A percentile compares a stretch with the other conserved stretches of the same genome.
Conservation (phyloP, 2,329 filamentous ascomycete genomes). For the Claviceps sp. region DNA sequence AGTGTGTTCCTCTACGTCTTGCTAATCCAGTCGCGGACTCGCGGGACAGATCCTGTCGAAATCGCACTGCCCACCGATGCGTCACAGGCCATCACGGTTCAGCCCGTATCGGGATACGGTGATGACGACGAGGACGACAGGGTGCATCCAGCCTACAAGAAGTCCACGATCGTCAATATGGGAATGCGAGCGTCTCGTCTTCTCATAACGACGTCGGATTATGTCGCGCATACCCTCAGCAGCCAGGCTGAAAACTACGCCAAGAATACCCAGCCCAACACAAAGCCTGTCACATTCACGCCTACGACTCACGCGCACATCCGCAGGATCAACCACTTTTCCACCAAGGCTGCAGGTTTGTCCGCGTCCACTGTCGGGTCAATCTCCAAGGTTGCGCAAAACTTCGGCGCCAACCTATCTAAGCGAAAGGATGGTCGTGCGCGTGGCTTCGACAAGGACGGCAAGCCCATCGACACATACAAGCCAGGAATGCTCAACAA, state of each 20-base stretch:
- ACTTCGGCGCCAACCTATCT: slow-evolving; percentile 62
- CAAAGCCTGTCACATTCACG: slow-evolving; percentile 76
- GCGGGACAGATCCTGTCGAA: slow-evolving; percentile 53
- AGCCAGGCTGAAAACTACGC: slow-evolving; percentile 70
- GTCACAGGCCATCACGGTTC: slow-evolving; percentile 49
- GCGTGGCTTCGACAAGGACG: slow-evolving; percentile 56
- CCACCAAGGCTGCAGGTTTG: slow-evolving; percentile 61
- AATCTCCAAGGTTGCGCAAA: slow-evolving; percentile 75
- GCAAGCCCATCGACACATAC: slow-evolving; percentile 50
- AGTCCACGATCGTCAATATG: slow-evolving; percentile 73
- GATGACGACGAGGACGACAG: slow-evolving; percentile 32
- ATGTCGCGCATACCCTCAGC: slow-evolving; percentile 65
- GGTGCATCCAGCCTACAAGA: slow-evolving; percentile 82
- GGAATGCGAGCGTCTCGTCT: slow-evolving; percentile 80
- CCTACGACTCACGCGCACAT: slow-evolving; percentile 74
- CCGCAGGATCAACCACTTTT: slow-evolving; percentile 81
- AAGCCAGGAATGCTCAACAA: slow-evolving; percentile 93
- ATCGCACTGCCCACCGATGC: slow-evolving; percentile 60
- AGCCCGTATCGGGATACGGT: slow-evolving; percentile 45
- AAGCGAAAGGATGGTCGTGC: slow-evolving; percentile 36
- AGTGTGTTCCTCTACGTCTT: not conserved
- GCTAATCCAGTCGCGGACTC: not conserved
- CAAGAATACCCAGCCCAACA: slow-evolving; percentile 61
- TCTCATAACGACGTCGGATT: slow-evolving; percentile 75
- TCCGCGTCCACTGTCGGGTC: slow-evolving; percentile 80